Evolutionary conservation across 768 basidiomycete species (phyloP).

Genomic region (Lentinula raphanica): DNA sequence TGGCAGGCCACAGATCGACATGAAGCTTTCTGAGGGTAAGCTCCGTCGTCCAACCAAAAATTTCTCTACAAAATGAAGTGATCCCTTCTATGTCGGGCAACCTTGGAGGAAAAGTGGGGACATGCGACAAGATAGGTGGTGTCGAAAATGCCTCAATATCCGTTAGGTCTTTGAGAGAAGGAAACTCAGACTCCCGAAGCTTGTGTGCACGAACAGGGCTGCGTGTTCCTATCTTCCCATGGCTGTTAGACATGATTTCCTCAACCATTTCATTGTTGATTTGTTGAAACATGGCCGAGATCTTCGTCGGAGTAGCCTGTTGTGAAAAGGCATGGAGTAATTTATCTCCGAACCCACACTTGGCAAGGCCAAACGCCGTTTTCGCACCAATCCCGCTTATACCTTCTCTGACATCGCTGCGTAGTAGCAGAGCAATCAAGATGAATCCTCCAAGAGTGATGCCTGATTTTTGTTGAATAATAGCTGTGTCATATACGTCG

Average conservation of each 20-base stretch:
- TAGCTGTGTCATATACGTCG: not conserved
- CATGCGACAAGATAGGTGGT: not conserved
- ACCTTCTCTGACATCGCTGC: constrained; percentile 61
- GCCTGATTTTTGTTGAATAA: constrained; percentile 22
- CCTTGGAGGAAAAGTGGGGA: not conserved
- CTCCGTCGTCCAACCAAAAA: not conserved
- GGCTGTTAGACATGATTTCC: not conserved
- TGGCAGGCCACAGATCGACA: not conserved
- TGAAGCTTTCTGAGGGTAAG: not conserved
- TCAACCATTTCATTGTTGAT: not conserved
- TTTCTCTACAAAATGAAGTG: not conserved
- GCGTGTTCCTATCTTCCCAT: not conserved
- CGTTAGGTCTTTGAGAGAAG: not conserved
- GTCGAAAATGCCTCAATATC: not conserved
- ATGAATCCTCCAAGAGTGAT: constrained; percentile 48
- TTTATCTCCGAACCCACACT: not conserved
- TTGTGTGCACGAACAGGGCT: not conserved
- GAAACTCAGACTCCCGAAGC: not conserved
- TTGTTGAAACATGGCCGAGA: not conserved
- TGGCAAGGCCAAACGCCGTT: not conserved
- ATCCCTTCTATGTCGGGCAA: not conserved
- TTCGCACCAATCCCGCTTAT: no score
- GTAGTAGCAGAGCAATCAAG: constrained; percentile 52
- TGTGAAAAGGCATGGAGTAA: not conserved
- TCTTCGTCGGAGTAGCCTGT: not conserved